Evolutionary conservation across 495 filamentous ascomycete genomes (phyloP), one percentile per base, ranked within the genome.

Genomic region (Aspergillus homomorphus): DNA sequence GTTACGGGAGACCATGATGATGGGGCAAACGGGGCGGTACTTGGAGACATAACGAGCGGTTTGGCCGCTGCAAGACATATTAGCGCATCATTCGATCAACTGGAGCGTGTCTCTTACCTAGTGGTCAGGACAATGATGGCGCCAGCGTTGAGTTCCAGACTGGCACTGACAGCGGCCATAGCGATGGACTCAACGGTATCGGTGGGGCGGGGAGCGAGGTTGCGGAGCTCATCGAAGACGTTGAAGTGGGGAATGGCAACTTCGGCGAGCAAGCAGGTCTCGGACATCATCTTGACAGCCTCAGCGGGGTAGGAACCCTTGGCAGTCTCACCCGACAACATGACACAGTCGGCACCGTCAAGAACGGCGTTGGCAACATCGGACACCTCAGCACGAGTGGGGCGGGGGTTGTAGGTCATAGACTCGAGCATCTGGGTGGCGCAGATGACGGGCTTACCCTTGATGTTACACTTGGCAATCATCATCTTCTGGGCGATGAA

Each of bases 401-500:
- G 94, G 56, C 94, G 91, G 60, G 94, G 94, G 79, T 98, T 98
- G 82, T 96, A 94, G 75, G 96, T 98, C 94, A 98, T 98, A 64
- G 91, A 96, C 84, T 98, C 94, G 60, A 98, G 82, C 88, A 91
- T 91, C 75, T 92, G 87, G 28, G 89, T 91, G 51, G 90, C 90
- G 73, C 92, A 96, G 72, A 98, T 96, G 69, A 91, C 90, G 61
- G 94, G 94, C 84, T 98, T 98, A 72, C 95, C 94, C 66, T 92
- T 93, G 69, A 97, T 88, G 82, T 98, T 98, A 84, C 95, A 98
- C 87, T 97, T 98, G 73, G 93, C 91, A 77, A 98, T 98, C 88
- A 98, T 92, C 91, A 98, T 98, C 87, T 98, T 98, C 83, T 98
- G 94, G 49, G 94, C 94, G 62, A 96, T 88, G 78, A 98, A 98